These are phyloP conservation scores for Moesziomyces globuligerus DNA, from an alignment of 1,284 basidiomycete genomes.

Conservation along the genomic window DNA sequence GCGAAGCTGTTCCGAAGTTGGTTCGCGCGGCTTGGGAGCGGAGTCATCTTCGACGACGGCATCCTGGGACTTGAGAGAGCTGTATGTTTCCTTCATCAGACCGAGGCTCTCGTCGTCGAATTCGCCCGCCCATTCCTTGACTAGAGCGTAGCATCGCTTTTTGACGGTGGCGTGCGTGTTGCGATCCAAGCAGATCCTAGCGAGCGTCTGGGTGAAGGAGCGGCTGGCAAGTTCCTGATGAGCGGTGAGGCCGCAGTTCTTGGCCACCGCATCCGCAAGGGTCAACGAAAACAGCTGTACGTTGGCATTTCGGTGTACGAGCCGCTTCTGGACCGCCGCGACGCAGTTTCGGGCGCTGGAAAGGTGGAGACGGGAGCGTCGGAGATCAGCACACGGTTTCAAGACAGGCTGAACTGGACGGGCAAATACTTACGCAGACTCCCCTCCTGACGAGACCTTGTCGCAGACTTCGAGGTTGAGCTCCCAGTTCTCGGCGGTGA, in stretches of 20 bases:
- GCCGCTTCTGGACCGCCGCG: slow-evolving; percentile 84
- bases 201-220: slow-evolving; percentile 88
- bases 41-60: slow-evolving; percentile 42
- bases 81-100: slow-evolving; percentile 90
- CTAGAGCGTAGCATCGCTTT: slow-evolving; percentile 77
- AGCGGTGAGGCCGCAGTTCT: slow-evolving; percentile 85
- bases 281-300: slow-evolving; percentile 93
- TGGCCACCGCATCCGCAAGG: slow-evolving; percentile 71
- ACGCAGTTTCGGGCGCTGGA: slow-evolving; percentile 85
- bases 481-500: slow-evolving; percentile 95
- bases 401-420: not conserved
- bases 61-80: slow-evolving; percentile 79
- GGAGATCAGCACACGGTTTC: not conserved
- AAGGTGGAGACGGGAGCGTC: not conserved
- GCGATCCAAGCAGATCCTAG: slow-evolving; percentile 87
- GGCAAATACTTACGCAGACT: slow-evolving; percentile 42
- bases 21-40: slow-evolving; percentile 15
- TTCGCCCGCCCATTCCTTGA: slow-evolving; percentile 86
- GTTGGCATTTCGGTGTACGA: slow-evolving; percentile 92
- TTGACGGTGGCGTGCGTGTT: slow-evolving; percentile 89
- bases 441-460: slow-evolving; percentile 87
- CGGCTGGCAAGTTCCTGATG: slow-evolving; percentile 88
- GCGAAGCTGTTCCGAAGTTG: slow-evolving; percentile 54
- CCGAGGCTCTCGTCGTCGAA: slow-evolving; percentile 79
- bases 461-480: slow-evolving; percentile 94